Evolutionary conservation across 176 grass and related monocot species (phyloP).

Genomic region (Juncus inflexus): DNA sequence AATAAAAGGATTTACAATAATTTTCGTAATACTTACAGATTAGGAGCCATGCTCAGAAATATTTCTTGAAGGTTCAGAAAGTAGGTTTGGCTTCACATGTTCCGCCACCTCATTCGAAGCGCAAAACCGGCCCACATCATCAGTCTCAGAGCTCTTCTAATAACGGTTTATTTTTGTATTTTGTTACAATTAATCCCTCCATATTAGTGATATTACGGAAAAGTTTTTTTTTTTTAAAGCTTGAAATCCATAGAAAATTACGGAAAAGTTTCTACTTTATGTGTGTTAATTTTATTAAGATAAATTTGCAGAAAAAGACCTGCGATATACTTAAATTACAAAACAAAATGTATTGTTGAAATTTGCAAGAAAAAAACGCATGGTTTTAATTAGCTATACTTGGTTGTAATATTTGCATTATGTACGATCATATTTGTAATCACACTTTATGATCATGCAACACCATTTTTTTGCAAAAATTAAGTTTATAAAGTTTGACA

Average conservation of each 20-base stretch:
- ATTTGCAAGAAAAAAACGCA: too few species aligned
- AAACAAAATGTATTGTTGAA: too few species aligned
- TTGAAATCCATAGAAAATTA: too few species aligned
- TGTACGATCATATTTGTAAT: too few species aligned
- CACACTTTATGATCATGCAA: not conserved
- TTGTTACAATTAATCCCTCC: not conserved
- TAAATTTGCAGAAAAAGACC: too few species aligned
- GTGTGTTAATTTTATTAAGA: too few species aligned
- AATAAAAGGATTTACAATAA: not conserved
- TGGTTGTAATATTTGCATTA: too few species aligned
- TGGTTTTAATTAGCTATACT: too few species aligned
- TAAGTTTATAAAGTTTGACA: not conserved
- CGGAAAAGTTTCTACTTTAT: too few species aligned
- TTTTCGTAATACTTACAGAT: slow-evolving; percentile 47
- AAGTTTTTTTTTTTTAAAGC: too few species aligned
- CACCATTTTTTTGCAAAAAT: not conserved
- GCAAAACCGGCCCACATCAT: slow-evolving; percentile 29
- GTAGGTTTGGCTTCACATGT: slow-evolving; percentile 56
- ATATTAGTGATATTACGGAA: not conserved
- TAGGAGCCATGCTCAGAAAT: slow-evolving; percentile 92
- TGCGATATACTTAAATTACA: too few species aligned
- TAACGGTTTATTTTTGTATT: slow-evolving; percentile 5
- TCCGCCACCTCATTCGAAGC: slow-evolving; percentile 60
- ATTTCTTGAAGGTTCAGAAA: slow-evolving; percentile 89
- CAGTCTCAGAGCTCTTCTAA: slow-evolving; percentile 17